Conservation (phyloP, 2,329 filamentous ascomycete genomes). For the Colletotrichum higginsianum region DNA sequence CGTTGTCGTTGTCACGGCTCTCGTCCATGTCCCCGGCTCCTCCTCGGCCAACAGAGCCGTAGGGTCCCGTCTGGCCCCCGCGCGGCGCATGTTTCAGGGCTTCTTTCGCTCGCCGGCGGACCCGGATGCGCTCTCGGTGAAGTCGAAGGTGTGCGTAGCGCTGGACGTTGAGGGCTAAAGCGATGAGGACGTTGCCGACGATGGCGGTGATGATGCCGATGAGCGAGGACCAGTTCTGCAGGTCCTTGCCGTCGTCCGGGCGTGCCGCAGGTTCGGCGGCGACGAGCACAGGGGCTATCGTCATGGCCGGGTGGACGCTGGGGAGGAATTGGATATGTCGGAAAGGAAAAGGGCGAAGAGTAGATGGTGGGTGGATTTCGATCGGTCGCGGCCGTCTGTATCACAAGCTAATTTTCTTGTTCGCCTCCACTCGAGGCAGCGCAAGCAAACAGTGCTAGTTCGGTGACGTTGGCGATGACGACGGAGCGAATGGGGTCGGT, state of each 20-base stretch:
- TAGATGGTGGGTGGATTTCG: neutral
- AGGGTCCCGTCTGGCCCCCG: slow-evolving; percentile 49
- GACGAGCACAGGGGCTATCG: slow-evolving; percentile 25
- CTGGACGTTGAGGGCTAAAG: slow-evolving; percentile 95
- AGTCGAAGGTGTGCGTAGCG: slow-evolving; percentile 93
- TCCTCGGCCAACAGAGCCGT: slow-evolving; percentile 52
- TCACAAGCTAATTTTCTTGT: slow-evolving; percentile 12
- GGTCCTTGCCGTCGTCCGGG: slow-evolving; percentile 59
- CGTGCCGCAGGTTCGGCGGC: slow-evolving; percentile 36
- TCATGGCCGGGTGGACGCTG: slow-evolving; percentile 28
- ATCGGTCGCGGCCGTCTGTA: neutral
- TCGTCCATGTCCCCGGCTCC: slow-evolving; percentile 23
- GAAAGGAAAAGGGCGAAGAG: slow-evolving; percentile 7
- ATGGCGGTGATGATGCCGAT: slow-evolving; percentile 97
- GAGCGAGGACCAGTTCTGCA: slow-evolving; percentile 87
- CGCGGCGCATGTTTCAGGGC: slow-evolving; percentile 63
- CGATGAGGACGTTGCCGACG: slow-evolving; percentile 92
- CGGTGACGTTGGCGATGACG: slow-evolving; percentile 35
- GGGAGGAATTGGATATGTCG: neutral
- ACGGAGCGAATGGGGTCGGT: slow-evolving; percentile 25
- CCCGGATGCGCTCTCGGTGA: slow-evolving; percentile 76
- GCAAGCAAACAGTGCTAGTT: slow-evolving; percentile 22
- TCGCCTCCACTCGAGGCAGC: slow-evolving; percentile 6
- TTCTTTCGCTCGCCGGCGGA: slow-evolving; percentile 68
- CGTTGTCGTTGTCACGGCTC: slow-evolving; percentile 40